phyloP scores from a whole-genome alignment of 1,284 basidiomycete species.

The Tilletia setariae region DNA sequence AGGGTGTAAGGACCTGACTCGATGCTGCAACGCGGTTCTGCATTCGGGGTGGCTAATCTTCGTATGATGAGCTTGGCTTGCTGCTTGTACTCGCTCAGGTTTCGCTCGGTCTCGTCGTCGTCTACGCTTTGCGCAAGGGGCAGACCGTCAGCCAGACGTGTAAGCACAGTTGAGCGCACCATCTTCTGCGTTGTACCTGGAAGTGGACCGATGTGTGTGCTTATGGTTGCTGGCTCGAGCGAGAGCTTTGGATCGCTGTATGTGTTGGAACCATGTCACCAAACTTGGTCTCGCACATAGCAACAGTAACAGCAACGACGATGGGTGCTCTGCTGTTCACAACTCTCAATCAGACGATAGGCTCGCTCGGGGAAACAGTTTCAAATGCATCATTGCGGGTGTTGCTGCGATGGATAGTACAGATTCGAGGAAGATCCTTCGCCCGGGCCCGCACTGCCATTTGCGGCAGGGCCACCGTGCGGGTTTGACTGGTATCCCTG shows the following conservation, averaged over 20 bases:
- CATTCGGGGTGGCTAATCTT: slow-evolving; percentile 77
- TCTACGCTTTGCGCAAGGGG: slow-evolving; percentile 52
- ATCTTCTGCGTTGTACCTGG: slow-evolving; percentile 22
- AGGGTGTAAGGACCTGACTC: slow-evolving; percentile 90
- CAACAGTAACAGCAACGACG: too few species aligned
- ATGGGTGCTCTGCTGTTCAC: too few species aligned
- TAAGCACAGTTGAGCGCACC: slow-evolving; percentile 52
- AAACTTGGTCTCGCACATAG: too few species aligned
- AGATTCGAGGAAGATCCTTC: not conserved
- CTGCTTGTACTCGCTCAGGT: slow-evolving; percentile 94
- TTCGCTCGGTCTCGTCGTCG: slow-evolving; percentile 73
- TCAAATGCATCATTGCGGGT: not conserved
- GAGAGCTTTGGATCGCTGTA: too few species aligned
- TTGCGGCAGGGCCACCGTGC: too few species aligned
- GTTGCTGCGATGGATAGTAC: not conserved
- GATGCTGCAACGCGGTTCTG: slow-evolving; percentile 92
- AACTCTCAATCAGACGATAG: too few species aligned
- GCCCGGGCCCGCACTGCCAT: not conserved
- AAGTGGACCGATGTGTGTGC: not conserved
- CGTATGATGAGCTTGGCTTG: slow-evolving; percentile 95
- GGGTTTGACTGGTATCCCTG: too few species aligned
- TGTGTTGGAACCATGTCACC: too few species aligned
- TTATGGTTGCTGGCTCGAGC: not conserved
- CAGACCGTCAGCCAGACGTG: slow-evolving; percentile 46
- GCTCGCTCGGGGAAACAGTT: too few species aligned